Conservation (phyloP, 306 rosid species). For the Cucumis hystrix region DNA sequence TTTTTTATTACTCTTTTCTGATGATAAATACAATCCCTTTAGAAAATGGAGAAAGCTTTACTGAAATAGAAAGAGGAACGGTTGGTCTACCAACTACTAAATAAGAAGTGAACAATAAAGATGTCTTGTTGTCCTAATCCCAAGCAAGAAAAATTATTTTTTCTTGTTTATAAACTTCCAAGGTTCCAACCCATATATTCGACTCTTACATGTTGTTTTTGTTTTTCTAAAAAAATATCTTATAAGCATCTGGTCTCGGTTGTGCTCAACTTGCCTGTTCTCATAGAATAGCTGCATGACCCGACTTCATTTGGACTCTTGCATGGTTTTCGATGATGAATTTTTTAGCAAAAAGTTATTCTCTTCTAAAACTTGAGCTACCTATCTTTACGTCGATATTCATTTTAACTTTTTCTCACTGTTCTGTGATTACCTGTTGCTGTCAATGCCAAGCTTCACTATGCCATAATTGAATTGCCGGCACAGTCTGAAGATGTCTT, state of each 20-base stretch:
- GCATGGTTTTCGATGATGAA: not conserved
- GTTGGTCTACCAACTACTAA: not conserved
- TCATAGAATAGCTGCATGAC: not conserved
- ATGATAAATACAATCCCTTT: not conserved
- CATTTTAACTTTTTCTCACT: not conserved
- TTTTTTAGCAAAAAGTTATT: not conserved
- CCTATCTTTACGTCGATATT: not conserved
- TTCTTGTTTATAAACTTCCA: not conserved
- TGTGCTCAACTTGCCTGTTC: not conserved
- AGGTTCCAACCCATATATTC: not conserved
- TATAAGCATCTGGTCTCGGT: not conserved
- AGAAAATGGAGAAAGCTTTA: not conserved
- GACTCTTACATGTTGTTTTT: not conserved
- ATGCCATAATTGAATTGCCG: conserved; percentile 75
- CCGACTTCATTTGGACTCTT: not conserved
- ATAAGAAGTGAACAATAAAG: not conserved
- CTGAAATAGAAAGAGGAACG: not conserved
- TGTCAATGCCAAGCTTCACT: conserved; percentile 79
- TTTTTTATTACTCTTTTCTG: not conserved
- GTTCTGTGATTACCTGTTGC: conserved; percentile 66
- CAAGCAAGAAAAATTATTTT: not conserved
- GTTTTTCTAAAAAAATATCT: not conserved
- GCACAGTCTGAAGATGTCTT: conserved; percentile 29
- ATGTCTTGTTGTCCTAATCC: not conserved
- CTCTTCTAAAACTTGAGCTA: not conserved